A percentile compares a stretch with the other conserved stretches of the same genome.
Evolutionary conservation across 345 rosid genomes (phyloP).

Genomic region (Conringia planisiliqua): DNA sequence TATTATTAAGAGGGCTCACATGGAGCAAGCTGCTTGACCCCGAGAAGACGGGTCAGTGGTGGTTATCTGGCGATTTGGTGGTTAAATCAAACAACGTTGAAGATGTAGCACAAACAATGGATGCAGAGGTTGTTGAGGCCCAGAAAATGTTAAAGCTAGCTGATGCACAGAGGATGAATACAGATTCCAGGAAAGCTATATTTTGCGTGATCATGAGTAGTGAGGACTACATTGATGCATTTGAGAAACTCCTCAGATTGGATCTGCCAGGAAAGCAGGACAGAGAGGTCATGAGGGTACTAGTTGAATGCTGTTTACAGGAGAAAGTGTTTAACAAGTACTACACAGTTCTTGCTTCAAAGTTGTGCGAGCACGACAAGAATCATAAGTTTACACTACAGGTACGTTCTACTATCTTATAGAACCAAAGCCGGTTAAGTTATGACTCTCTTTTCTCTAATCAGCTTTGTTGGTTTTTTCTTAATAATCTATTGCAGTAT

Average conservation of each 20-base stretch:
- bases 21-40: constrained; percentile 93
- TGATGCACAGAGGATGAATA: constrained; percentile 86
- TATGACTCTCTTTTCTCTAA: neutral
- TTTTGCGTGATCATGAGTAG: constrained; percentile 94
- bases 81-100: constrained; percentile 41
- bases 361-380: constrained; percentile 81
- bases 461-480: neutral
- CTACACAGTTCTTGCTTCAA: constrained; percentile 68
- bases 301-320: constrained; percentile 83
- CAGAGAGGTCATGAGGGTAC: constrained; percentile 89
- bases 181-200: constrained; percentile 85
- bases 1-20: constrained; percentile 66
- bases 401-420: constrained; percentile 38
- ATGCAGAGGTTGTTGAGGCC: constrained; percentile 75
- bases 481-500: constrained; percentile 41
- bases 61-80: constrained; percentile 64
- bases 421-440: neutral
- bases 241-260: constrained; percentile 81
- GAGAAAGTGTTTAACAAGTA: constrained; percentile 87
- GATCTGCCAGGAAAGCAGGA: constrained; percentile 88
- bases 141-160: constrained; percentile 94
- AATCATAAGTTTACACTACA: constrained; percentile 86
- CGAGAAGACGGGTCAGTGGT: constrained; percentile 93
- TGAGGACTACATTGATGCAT: constrained; percentile 88
- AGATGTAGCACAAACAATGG: constrained; percentile 79